These are phyloP conservation scores for Blastobotrys apis DNA, from an alignment of 1,139 yeast species.

Conservation along the genomic window DNA sequence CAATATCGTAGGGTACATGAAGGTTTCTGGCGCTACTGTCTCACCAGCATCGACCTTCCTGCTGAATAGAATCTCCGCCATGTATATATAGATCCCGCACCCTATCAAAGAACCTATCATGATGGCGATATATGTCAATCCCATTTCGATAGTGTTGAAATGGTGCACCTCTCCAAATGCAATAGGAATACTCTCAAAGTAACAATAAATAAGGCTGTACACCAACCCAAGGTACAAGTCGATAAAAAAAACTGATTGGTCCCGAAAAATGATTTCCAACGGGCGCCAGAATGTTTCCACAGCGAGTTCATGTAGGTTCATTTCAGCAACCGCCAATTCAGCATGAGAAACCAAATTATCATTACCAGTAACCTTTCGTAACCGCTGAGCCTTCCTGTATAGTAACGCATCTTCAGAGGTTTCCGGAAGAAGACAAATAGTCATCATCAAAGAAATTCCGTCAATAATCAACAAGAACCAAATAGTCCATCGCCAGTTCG, in stretches of 20 bases:
- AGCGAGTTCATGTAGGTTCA: constrained; percentile 10
- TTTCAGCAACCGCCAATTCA: neutral
- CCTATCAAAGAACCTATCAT: constrained; percentile 41
- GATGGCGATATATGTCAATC: constrained; percentile 44
- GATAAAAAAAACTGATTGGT: constrained; percentile 18
- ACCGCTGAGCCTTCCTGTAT: constrained; percentile 44
- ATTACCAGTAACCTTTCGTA: constrained; percentile 41
- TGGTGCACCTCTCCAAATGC: constrained; percentile 43
- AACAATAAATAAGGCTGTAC: constrained; percentile 50
- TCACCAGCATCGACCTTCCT: constrained; percentile 22
- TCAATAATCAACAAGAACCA: constrained; percentile 45
- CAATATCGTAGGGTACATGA: constrained; percentile 36
- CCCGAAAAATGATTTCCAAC: constrained; percentile 11
- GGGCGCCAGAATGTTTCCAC: constrained; percentile 15
- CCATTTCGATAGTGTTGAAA: constrained; percentile 48
- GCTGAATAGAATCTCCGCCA: constrained; percentile 12
- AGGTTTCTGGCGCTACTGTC: constrained; percentile 37
- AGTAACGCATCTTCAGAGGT: constrained; percentile 46
- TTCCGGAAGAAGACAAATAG: constrained; percentile 47
- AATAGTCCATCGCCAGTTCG: constrained; percentile 38
- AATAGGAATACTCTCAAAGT: constrained; percentile 59
- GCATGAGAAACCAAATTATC: constrained; percentile 11
- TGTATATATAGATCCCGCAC: constrained; percentile 9
- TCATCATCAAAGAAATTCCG: constrained; percentile 38
- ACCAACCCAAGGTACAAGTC: constrained; percentile 49